Evolutionary conservation across 148 eudicot genomes (phyloP).

Genomic region (Vaccinium vitisidaea): DNA sequence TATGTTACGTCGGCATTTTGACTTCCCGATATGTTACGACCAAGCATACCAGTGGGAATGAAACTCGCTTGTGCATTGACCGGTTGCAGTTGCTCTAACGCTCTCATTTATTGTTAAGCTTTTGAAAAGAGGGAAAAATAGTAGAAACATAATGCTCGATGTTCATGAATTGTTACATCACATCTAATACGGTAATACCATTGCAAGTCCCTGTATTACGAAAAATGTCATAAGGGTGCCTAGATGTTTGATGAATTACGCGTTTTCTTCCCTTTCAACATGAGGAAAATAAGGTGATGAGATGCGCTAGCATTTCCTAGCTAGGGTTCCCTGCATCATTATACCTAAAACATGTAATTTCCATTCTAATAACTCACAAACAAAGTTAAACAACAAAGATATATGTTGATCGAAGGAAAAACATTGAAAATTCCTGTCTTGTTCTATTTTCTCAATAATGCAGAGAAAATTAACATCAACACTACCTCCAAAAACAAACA

Average conservation of each 20-base stretch:
- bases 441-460: conserved; percentile 5
- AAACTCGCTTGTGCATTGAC: not conserved
- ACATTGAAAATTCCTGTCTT: conserved; percentile 15
- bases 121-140: not conserved
- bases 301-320: not conserved
- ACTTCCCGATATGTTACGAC: not conserved
- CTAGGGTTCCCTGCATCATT: not conserved
- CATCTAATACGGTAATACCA: not conserved
- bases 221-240: not conserved
- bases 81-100: not conserved
- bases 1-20: not conserved
- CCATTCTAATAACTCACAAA: not conserved
- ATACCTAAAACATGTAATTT: not conserved
- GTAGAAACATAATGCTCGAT: not conserved
- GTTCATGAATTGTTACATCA: not conserved
- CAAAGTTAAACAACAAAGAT: not conserved
- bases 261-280: not conserved
- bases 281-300: not conserved
- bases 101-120: not conserved
- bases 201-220: not conserved
- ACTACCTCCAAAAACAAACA: conserved; percentile 14
- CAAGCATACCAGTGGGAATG: not conserved
- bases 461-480: conserved; percentile 3
- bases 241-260: not conserved
- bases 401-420: conserved; percentile 3